phyloP scores from a whole-genome alignment of 768 basidiomycete species.

The Calocera viscosa region DNA sequence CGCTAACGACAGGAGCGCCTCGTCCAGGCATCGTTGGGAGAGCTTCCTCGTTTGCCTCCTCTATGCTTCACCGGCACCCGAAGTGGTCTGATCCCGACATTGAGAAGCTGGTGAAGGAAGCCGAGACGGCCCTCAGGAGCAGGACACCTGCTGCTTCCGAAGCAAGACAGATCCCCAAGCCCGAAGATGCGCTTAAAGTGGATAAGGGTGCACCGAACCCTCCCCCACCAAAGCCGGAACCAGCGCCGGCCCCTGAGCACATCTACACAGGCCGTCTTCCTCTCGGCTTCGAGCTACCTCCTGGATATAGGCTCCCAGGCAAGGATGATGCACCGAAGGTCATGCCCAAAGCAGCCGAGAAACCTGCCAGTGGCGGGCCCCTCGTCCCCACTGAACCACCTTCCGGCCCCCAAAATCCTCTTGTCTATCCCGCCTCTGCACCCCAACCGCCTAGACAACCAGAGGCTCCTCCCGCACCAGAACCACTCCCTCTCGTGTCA shows the following conservation, averaged over 20 bases:
- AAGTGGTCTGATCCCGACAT: slow-evolving; percentile 45
- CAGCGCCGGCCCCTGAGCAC: slow-evolving; percentile 20
- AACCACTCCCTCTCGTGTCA: slow-evolving; percentile 61
- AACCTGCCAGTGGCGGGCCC: not conserved
- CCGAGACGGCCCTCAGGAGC: slow-evolving; percentile 54
- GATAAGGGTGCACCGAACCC: slow-evolving; percentile 17
- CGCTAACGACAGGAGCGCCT: not conserved
- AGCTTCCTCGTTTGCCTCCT: slow-evolving; percentile 3
- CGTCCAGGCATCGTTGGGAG: not conserved
- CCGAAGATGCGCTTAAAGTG: slow-evolving; percentile 17
- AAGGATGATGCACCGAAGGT: slow-evolving; percentile 26
- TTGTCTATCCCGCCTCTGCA: slow-evolving; percentile 12
- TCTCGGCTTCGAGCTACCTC: slow-evolving; percentile 88
- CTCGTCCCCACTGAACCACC: not conserved
- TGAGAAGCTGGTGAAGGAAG: slow-evolving; percentile 52
- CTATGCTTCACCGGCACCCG: slow-evolving; percentile 13
- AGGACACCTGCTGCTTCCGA: slow-evolving; percentile 29
- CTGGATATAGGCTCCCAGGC: slow-evolving; percentile 60
- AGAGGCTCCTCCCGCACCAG: slow-evolving; percentile 22
- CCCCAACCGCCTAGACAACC: slow-evolving; percentile 14
- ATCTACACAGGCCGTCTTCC: slow-evolving; percentile 66
- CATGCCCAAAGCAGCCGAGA: slow-evolving; percentile 13
- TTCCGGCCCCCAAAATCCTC: not conserved
- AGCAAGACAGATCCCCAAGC: slow-evolving; percentile 10
- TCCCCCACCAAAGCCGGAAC: slow-evolving; percentile 16